phyloP scores from a whole-genome alignment of 2,329 filamentous ascomycete genomes.

The Botryotinia narcissicola region DNA sequence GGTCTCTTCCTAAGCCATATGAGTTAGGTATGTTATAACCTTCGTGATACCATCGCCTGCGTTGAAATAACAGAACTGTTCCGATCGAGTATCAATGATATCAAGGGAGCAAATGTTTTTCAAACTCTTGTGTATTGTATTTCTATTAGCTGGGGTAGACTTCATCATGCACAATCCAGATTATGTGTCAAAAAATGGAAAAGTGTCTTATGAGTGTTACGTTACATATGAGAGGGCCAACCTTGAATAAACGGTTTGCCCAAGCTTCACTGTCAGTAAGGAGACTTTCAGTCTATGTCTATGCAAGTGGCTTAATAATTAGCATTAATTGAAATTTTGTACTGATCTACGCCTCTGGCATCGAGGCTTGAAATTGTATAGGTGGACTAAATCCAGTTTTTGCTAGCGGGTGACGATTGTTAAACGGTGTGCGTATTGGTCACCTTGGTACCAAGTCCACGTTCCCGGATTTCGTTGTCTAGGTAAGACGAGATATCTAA shows the following conservation, averaged over 20 bases:
- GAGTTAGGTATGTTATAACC: neutral
- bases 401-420: neutral
- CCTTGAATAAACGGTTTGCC: neutral
- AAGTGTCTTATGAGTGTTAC: neutral
- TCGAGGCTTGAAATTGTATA: too few relatives aligned
- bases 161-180: neutral
- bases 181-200: rapidly evolving
- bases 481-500: neutral
- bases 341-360: neutral
- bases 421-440: neutral
- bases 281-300: neutral
- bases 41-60: neutral
- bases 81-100: too few relatives aligned
- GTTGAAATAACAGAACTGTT: neutral
- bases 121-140: neutral
- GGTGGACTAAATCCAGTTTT: neutral
- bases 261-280: neutral
- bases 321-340: neutral
- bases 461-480: rapidly evolving
- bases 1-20: too few relatives aligned
- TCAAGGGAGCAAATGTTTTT: too few relatives aligned
- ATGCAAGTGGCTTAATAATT: neutral
- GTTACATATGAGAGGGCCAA: neutral
- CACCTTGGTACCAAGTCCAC: neutral
- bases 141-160: neutral